Evolutionary conservation across 2,329 filamentous ascomycete species (phyloP).

Genomic region (Fusarium sp.): DNA sequence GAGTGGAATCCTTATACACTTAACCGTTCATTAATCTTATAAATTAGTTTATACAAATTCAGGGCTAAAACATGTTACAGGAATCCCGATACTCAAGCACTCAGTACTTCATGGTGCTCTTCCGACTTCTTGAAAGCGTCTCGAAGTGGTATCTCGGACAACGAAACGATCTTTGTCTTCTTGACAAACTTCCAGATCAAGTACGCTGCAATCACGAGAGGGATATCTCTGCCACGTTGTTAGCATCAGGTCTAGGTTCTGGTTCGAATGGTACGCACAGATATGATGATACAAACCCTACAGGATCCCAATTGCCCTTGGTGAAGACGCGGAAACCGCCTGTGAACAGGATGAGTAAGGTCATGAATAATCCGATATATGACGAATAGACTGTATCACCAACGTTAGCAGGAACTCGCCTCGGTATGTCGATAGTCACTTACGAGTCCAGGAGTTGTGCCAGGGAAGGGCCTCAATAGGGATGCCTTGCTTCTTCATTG

Average conservation of each 20-base stretch:
- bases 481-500: conserved; percentile 68
- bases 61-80: no score
- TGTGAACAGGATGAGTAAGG: conserved; percentile 75
- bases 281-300: conserved; percentile 72
- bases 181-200: conserved; percentile 75
- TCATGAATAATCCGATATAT: conserved; percentile 70
- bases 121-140: conserved; percentile 58
- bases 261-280: conserved; percentile 60
- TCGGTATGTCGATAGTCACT: conserved; percentile 43
- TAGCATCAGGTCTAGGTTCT: conserved; percentile 1
- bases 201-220: conserved; percentile 69
- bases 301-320: conserved; percentile 68
- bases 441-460: conserved; percentile 73
- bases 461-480: conserved; percentile 66
- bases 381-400: conserved; percentile 68
- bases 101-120: conserved; percentile 16
- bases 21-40: neutral
- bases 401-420: neutral
- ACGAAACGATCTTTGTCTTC: conserved; percentile 67
- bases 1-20: no score
- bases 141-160: conserved; percentile 65
- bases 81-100: neutral
- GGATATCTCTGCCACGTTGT: conserved; percentile 64
- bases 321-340: conserved; percentile 76
- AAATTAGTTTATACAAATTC: neutral